Conservation (phyloP, 352 stramenopile genomes). For the Thraustochytrium sp. region DNA sequence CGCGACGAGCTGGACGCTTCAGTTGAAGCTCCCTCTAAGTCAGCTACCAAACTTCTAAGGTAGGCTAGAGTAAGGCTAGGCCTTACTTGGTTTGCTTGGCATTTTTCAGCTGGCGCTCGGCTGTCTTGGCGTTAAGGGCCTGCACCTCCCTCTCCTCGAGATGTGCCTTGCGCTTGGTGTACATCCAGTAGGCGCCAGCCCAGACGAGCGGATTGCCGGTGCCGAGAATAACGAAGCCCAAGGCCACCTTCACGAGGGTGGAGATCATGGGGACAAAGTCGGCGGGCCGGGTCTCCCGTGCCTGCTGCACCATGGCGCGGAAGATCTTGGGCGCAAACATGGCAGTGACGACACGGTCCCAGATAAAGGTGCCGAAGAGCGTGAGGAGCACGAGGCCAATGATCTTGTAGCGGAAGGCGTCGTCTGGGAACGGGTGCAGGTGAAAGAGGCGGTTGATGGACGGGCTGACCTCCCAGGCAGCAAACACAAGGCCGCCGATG, state of each 20-base stretch:
- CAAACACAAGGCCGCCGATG: slow-evolving; percentile 24
- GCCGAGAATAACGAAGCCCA: not conserved
- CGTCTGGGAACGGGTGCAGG: slow-evolving; percentile 39
- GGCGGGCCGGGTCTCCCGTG: not conserved
- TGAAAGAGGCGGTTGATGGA: slow-evolving; percentile 36
- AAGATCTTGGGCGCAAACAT: slow-evolving; percentile 38
- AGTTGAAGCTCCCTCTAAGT: too few species aligned
- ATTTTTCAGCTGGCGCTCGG: not conserved
- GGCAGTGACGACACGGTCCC: slow-evolving; percentile 26
- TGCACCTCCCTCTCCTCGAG: slow-evolving; percentile 1
- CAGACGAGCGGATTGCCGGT: slow-evolving; percentile 42
- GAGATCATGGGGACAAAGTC: slow-evolving; percentile 30
- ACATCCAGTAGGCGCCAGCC: slow-evolving; percentile 26
- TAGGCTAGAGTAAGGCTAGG: too few species aligned
- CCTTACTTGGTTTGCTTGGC: not conserved
- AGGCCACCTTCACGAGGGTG: not conserved
- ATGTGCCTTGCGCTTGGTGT: not conserved
- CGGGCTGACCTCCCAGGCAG: slow-evolving; percentile 25
- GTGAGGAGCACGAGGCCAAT: slow-evolving; percentile 22
- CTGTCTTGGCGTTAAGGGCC: not conserved
- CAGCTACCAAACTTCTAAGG: too few species aligned
- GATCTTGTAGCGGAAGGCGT: slow-evolving; percentile 37
- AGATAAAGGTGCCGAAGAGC: slow-evolving; percentile 41
- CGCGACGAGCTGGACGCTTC: too few species aligned
- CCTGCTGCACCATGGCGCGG: slow-evolving; percentile 34